Evolutionary conservation across 1,139 yeast genomes (phyloP).

Genomic region (Candida sp.): DNA sequence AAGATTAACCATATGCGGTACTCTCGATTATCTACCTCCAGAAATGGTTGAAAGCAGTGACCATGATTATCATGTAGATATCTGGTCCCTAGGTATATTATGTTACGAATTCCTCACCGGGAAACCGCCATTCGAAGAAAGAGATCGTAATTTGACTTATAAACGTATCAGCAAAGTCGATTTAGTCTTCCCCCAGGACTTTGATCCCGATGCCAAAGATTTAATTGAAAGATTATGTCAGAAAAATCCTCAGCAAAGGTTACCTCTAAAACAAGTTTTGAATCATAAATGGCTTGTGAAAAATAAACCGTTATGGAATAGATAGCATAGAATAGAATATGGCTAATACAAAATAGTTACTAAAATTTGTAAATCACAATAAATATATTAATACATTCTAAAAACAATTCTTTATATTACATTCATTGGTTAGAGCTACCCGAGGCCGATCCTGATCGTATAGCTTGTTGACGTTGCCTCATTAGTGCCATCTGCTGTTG

Average conservation of each 20-base stretch:
- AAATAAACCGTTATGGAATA: constrained; percentile 48
- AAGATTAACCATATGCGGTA: constrained; percentile 89
- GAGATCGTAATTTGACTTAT: constrained; percentile 70
- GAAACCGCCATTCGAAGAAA: constrained; percentile 87
- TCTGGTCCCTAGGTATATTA: constrained; percentile 91
- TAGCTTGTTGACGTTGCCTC: constrained; percentile 27
- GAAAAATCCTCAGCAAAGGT: constrained; percentile 67
- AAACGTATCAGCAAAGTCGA: constrained; percentile 77
- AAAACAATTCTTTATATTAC: not conserved
- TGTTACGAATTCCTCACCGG: constrained; percentile 89
- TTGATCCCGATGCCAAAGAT: constrained; percentile 75
- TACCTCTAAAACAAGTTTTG: constrained; percentile 57
- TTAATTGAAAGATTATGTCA: constrained; percentile 59
- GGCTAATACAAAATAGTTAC: not conserved
- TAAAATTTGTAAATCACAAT: not conserved
- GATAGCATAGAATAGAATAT: not conserved
- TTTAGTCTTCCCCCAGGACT: constrained; percentile 63
- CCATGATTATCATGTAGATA: constrained; percentile 78
- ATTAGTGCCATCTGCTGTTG: constrained; percentile 23
- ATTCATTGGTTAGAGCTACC: not conserved
- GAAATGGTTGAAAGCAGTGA: constrained; percentile 87
- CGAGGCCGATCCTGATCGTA: constrained; percentile 23
- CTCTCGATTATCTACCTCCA: constrained; percentile 92
- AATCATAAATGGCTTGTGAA: constrained; percentile 81
- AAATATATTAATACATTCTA: not conserved